Evolutionary conservation across 1,284 basidiomycete genomes (phyloP), one percentile per base, ranked within the genome.

Genomic region (Papiliotrema laurentii): DNA sequence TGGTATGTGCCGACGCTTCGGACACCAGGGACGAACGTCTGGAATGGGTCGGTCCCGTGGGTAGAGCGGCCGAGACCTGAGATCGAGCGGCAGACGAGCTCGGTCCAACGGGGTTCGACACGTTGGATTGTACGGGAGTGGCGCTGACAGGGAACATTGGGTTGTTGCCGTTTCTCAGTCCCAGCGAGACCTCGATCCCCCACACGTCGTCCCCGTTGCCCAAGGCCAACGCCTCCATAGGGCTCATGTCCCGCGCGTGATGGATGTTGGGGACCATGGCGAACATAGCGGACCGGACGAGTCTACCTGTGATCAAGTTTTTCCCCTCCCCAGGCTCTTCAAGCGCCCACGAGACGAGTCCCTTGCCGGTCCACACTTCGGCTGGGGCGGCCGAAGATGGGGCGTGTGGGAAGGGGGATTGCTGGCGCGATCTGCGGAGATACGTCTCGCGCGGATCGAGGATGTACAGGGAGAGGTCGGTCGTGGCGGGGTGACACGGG

Each of bases 371-470:
- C 70, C 70, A 72, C 39, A 72, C 68, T 39, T 37, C 10, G 44
- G 34, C 10, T 31, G 35, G 19, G 40, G 41, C 18, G 7, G 44
- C 35, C 3, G 53, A 35, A 14, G 50, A 37, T 21, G 43, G 10
- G 9, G 44, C 25, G 30, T 24, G 49, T 13, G 54, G 45, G 39
- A 52, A 53, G 24, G 59, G 46, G 25, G 55, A 54, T 33, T 54
- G n/a, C n/a, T n/a, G 51, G 19, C 70, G 63, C 33, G 65, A 59
- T 13, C 56, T 51, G 9, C 66, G 59, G 9, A 69, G 55, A 41
- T 53, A 68, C 9, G 70, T 69, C 44, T 72, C 68, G 40, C 70
- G 64, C 7, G 70, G 65, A 50, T 72, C 70, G 36, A 71, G 63
- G 35, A 69, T 61, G 55, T 72, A 72, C 18, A 72, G 50, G 6